These are phyloP conservation scores for Saccharomycopsis crataegensis DNA, from an alignment of 1,139 yeast genomes.

Conservation along the genomic window DNA sequence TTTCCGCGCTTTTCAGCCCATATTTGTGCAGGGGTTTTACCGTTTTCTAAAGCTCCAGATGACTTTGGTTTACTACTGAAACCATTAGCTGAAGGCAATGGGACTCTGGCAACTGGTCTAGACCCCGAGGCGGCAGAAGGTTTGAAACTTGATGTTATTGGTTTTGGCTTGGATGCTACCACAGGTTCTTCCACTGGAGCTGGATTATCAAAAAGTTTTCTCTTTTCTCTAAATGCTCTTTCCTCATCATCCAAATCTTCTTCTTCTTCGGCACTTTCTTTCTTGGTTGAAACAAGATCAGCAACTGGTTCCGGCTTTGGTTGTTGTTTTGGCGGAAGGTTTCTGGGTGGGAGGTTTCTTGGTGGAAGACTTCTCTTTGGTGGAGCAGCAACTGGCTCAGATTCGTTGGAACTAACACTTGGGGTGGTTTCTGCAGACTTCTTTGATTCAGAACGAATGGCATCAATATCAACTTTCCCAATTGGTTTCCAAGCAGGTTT, in stretches of 20 bases:
- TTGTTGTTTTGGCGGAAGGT: constrained; percentile 15
- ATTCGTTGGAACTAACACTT: neutral
- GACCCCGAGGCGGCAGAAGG: constrained; percentile 40
- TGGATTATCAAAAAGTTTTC: constrained; percentile 24
- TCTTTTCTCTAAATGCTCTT: constrained; percentile 17
- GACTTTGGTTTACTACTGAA: constrained; percentile 40
- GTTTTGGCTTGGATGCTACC: constrained; percentile 7
- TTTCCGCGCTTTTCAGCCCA: constrained; percentile 92
- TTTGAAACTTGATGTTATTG: constrained; percentile 25
- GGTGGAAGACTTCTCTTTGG: neutral
- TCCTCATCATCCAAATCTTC: constrained; percentile 21
- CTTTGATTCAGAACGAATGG: constrained; percentile 4
- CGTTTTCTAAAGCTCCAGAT: constrained; percentile 57
- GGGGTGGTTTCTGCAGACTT: constrained; percentile 6
- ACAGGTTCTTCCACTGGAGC: constrained; percentile 22
- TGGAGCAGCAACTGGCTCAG: constrained; percentile 1
- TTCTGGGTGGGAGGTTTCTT: neutral
- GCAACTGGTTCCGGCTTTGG: constrained; percentile 9
- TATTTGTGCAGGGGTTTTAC: constrained; percentile 89
- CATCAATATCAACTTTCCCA: constrained; percentile 43
- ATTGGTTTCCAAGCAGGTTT: constrained; percentile 46
- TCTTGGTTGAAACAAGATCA: constrained; percentile 7
- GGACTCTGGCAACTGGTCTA: constrained; percentile 45
- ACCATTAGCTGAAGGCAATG: constrained; percentile 36
- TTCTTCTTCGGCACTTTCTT: constrained; percentile 5